Conservation (phyloP, 495 filamentous ascomycete genomes). For the Cercophora newfieldiana region DNA sequence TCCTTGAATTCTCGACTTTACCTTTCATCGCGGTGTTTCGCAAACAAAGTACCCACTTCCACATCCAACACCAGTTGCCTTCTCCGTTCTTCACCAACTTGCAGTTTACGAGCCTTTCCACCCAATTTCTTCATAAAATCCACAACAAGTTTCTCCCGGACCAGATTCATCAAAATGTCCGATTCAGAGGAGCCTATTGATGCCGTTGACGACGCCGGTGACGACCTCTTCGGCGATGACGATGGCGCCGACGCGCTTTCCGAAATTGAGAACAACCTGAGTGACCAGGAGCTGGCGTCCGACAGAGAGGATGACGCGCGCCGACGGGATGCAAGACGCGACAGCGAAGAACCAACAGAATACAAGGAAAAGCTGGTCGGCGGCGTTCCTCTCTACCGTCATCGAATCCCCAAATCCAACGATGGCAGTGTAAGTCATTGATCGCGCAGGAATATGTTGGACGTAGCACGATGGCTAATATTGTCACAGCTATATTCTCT, state of each 20-base stretch:
- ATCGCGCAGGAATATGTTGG: not conserved
- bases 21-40: not conserved
- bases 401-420: slow-evolving; percentile 69
- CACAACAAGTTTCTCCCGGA: slow-evolving; percentile 32
- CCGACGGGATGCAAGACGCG: slow-evolving; percentile 35
- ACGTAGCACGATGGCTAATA: not conserved
- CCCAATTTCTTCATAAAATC: not conserved
- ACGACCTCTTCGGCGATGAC: slow-evolving; percentile 66
- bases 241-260: slow-evolving; percentile 38
- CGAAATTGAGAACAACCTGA: slow-evolving; percentile 40
- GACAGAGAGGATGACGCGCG: slow-evolving; percentile 64
- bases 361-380: slow-evolving; percentile 55
- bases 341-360: slow-evolving; percentile 46
- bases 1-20: not conserved
- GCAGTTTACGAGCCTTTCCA: not conserved
- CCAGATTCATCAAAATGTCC: slow-evolving; percentile 42
- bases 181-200: slow-evolving; percentile 52
- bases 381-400: slow-evolving; percentile 59
- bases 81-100: not conserved
- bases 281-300: slow-evolving; percentile 77
- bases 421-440: slow-evolving; percentile 57
- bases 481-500: slow-evolving; percentile 68
- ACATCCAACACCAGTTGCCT: not conserved
- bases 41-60: not conserved
- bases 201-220: slow-evolving; percentile 52